A percentile compares a stretch with the other conserved stretches of the same genome.
These are phyloP conservation scores for Echinochloa phyllopogon DNA, from an alignment of 176 grass and related monocot genomes.

Conservation along the genomic window DNA sequence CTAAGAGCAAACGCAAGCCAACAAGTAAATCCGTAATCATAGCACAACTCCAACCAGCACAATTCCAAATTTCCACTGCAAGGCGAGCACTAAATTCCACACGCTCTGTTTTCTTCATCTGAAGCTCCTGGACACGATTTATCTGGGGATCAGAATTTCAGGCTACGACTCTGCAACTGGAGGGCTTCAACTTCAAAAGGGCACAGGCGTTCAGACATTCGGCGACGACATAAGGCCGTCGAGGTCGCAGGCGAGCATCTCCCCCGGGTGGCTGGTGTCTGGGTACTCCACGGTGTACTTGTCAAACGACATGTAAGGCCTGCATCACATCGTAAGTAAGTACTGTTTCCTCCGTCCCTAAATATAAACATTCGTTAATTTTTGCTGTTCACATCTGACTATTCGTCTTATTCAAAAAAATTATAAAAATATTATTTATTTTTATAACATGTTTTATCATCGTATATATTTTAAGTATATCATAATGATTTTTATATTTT, in stretches of 20 bases:
- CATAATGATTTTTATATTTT: too few relatives aligned
- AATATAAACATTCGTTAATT: too few relatives aligned
- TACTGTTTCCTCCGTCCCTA: too few relatives aligned
- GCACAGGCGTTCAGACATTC: neutral
- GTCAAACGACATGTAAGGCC: neutral
- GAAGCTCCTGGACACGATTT: neutral
- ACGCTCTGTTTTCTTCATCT: neutral
- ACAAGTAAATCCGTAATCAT: neutral
- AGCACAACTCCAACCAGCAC: neutral
- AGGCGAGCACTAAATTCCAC: neutral
- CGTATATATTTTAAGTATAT: too few relatives aligned
- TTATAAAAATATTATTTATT: too few relatives aligned
- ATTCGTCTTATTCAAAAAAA: too few relatives aligned
- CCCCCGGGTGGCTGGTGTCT: neutral
- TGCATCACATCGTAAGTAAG: neutral
- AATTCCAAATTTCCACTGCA: neutral
- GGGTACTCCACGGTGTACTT: neutral
- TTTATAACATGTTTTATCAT: too few relatives aligned
- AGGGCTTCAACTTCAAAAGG: neutral
- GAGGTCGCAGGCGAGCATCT: conserved; percentile 30
- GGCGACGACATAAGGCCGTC: neutral
- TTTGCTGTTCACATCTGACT: too few relatives aligned
- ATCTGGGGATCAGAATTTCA: neutral
- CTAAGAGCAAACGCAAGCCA: neutral
- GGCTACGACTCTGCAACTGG: neutral